These are phyloP conservation scores for Penicillium riverlandense DNA, from an alignment of 495 filamentous ascomycete species.

Conservation along the genomic window DNA sequence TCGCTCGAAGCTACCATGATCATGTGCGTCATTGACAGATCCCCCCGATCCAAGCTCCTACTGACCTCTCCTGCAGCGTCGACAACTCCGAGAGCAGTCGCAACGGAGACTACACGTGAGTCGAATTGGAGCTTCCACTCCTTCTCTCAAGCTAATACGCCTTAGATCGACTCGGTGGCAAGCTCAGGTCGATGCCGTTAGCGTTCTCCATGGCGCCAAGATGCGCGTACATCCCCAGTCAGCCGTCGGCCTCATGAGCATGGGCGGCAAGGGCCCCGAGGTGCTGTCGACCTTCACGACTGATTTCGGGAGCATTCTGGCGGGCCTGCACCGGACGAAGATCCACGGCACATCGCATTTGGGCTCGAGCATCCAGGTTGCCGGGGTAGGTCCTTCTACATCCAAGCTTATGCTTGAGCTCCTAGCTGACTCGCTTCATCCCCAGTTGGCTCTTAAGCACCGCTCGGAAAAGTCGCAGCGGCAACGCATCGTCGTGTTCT, in stretches of 20 bases:
- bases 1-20: conserved; percentile 70
- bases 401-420: background rate
- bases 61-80: conserved; percentile 49
- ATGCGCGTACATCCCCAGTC: conserved; percentile 93
- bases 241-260: conserved; percentile 95
- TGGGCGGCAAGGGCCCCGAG: conserved; percentile 95
- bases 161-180: conserved; percentile 82
- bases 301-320: conserved; percentile 89
- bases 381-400: conserved; percentile 57
- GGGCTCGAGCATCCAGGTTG: conserved; percentile 88
- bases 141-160: conserved; percentile 3
- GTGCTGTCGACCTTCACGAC: conserved; percentile 92
- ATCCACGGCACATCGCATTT: conserved; percentile 82
- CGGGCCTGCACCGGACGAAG: conserved; percentile 89
- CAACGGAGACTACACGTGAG: conserved; percentile 82
- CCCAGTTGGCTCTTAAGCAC: conserved; percentile 91
- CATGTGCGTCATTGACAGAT: conserved; percentile 42
- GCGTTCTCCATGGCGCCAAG: conserved; percentile 89
- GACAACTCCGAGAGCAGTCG: conserved; percentile 98
- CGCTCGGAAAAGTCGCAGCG: conserved; percentile 93
- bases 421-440: background rate
- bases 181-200: conserved; percentile 90
- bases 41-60: conserved; percentile 9
- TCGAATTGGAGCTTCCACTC: conserved; percentile 3
- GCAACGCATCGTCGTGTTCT: conserved; percentile 93